Evolutionary conservation across 2,329 filamentous ascomycete species (phyloP), one percentile per base, ranked within the genome.

Genomic region (Chalara sp.): DNA sequence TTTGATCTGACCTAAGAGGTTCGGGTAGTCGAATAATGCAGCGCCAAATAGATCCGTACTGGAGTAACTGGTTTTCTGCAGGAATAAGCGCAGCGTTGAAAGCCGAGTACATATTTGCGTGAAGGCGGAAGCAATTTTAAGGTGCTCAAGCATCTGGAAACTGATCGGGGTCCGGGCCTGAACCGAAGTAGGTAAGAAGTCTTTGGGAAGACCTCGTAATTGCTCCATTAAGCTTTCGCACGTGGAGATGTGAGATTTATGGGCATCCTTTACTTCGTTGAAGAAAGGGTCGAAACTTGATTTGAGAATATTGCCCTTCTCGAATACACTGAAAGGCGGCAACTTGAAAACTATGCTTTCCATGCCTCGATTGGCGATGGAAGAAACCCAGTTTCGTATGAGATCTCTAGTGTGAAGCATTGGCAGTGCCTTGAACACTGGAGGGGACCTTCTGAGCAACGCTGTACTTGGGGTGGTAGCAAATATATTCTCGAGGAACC

Each of bases 41-140:
- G 41, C 41, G 41, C 41, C 41, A 4, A 43, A 43, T 43, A 43
- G 41, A 43, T 43, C 41, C 4, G 4, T 43, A 21, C 41, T 43
- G 13, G 41, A 43, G 41, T 43, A 4, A 43, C 4, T 43, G 41
- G 21, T 43, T 29, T 43, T 43, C 41, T 43, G 3, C 41, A 43
- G 41, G 41, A 43, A 43, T 43, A 43, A 43, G 41, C 41, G 41
- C 41, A 43, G 41, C 41, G 41, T 43, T 43, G 41, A 43, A 43
- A 43, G 41, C 3, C 41, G 41, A 43, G 41, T 29, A 43, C 41
- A 43, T 43, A 43, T 43, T 43, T 43, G 41, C 8, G 29, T 4
- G 41, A 43, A 43, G 41, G 41, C 41, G 41, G 13, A 43, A 29
- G 41, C 41, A 43, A 43, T 43, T 43, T 43, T 43, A 43, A 43